These are phyloP conservation scores for Cytospora piceae DNA, from an alignment of 2,329 filamentous ascomycete species.

Conservation along the genomic window DNA sequence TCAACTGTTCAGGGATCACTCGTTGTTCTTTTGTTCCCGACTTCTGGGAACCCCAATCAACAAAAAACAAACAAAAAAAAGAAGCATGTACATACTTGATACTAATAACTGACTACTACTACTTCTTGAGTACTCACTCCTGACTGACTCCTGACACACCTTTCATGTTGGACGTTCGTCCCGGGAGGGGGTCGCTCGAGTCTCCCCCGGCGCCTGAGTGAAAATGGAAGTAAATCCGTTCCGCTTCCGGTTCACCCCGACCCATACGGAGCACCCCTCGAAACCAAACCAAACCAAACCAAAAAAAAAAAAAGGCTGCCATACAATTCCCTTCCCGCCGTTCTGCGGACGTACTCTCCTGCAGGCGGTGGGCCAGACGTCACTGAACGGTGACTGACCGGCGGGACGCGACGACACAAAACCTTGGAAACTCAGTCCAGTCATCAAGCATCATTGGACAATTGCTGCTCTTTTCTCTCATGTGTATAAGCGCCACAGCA, in stretches of 20 bases:
- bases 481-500: background rate
- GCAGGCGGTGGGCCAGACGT: background rate
- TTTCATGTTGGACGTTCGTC: no score
- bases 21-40: no score
- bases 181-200: background rate
- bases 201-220: constrained; percentile 1
- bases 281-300: no score
- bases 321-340: background rate
- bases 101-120: no score
- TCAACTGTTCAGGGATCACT: no score
- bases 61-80: no score
- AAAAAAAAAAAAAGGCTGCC: background rate
- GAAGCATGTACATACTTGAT: no score
- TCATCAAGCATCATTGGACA: background rate
- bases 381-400: background rate
- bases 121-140: no score
- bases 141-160: no score
- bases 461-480: background rate
- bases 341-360: background rate
- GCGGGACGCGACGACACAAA: background rate
- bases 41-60: no score
- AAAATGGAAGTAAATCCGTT: background rate
- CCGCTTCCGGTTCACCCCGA: constrained; percentile 1
- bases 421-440: background rate
- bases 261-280: background rate